Conservation (phyloP, 1,284 basidiomycete species). For the Ustilago nuda region DNA sequence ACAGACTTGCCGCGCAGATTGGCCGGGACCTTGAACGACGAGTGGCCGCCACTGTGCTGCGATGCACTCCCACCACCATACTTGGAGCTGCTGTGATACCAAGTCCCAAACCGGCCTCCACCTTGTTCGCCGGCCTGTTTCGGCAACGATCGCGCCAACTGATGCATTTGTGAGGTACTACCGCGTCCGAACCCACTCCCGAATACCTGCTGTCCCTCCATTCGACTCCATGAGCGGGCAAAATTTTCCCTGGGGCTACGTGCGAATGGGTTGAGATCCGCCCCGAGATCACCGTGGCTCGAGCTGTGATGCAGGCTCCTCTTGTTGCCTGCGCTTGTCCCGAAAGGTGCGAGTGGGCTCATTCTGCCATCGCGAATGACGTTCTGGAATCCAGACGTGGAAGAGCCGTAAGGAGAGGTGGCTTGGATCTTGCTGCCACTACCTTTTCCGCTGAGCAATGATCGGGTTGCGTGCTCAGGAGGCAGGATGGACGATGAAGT, state of each 20-base stretch:
- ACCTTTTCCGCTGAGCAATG: constrained; percentile 52
- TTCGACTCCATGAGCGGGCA: constrained; percentile 25
- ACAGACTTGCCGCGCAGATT: constrained; percentile 18
- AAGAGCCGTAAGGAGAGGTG: constrained; percentile 48
- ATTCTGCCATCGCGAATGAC: constrained; percentile 37
- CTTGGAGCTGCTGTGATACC: constrained; percentile 36
- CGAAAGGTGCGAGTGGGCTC: constrained; percentile 35
- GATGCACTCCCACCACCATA: constrained; percentile 29
- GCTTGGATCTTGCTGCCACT: constrained; percentile 46
- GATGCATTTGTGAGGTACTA: constrained; percentile 16
- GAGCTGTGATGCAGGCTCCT: constrained; percentile 44
- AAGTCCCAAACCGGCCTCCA: constrained; percentile 18
- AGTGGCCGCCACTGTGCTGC: constrained; percentile 41
- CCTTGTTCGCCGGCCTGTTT: constrained; percentile 23
- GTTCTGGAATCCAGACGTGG: constrained; percentile 46
- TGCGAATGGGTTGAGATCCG: constrained; percentile 29
- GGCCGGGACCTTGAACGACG: constrained; percentile 43
- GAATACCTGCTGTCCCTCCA: constrained; percentile 14
- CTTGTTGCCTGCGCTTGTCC: constrained; percentile 22
- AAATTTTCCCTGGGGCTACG: constrained; percentile 25
- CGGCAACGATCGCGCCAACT: constrained; percentile 40
- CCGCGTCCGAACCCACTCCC: constrained; percentile 6
- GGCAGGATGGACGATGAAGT: constrained; percentile 50
- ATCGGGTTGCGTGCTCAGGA: constrained; percentile 43
- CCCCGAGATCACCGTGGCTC: constrained; percentile 42